phyloP scores from a whole-genome alignment of 352 stramenopile genomes.

The Globisporangium apiculatum region DNA sequence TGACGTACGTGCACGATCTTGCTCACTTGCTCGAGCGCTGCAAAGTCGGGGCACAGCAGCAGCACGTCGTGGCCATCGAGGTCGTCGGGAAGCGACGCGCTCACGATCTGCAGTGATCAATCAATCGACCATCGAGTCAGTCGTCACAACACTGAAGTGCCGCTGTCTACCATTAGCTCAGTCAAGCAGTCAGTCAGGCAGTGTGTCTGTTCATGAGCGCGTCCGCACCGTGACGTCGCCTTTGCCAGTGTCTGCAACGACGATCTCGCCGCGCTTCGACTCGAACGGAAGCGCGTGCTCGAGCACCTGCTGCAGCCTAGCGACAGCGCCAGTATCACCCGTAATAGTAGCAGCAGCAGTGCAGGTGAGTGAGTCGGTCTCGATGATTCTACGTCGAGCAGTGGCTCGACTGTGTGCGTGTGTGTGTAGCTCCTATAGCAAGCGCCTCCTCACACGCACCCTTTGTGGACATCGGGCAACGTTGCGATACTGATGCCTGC shows the following conservation, averaged over 20 bases:
- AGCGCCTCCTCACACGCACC: constrained; percentile 9
- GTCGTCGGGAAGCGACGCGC: constrained; percentile 45
- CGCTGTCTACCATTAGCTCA: not conserved
- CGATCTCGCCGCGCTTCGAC: constrained; percentile 47
- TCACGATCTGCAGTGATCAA: constrained; percentile 25
- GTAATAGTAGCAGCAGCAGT: too few species aligned
- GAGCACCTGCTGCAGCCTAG: constrained; percentile 46
- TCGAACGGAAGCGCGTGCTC: constrained; percentile 58
- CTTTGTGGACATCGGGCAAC: constrained; percentile 40
- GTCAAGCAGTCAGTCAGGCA: not conserved
- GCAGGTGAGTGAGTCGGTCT: too few species aligned
- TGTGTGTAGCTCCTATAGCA: not conserved
- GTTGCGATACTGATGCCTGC: constrained; percentile 55
- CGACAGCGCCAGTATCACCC: too few species aligned
- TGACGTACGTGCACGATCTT: constrained; percentile 63
- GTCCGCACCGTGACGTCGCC: constrained; percentile 31
- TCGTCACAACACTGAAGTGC: too few species aligned
- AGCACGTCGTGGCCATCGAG: constrained; percentile 63
- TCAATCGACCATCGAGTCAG: too few species aligned
- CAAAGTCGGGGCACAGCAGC: constrained; percentile 59
- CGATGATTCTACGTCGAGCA: not conserved
- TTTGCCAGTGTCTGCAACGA: constrained; percentile 40
- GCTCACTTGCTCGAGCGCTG: constrained; percentile 52
- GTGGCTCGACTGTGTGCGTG: constrained; percentile 1
- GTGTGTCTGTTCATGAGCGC: not conserved